Base-by-base conservation (phyloP, 768 basidiomycete genomes). In the Podaxis pistillaris region DNA sequence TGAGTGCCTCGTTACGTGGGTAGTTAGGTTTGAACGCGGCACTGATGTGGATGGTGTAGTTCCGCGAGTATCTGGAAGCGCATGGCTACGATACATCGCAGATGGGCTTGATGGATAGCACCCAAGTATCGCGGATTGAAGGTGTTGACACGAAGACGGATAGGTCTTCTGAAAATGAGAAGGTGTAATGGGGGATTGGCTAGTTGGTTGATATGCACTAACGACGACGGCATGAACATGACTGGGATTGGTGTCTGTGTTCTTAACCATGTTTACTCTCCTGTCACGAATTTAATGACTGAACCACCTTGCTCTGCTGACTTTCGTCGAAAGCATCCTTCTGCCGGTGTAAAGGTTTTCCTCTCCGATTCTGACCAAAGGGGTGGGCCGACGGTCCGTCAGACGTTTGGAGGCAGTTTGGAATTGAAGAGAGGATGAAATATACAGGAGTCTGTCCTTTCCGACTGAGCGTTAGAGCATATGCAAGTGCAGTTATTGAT, bases 11-110 rank as follows among this genome's bases (percentile, higher is more conserved):
- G 22, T 11, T 40, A 22, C 4, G 11, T 38, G n/a, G 58, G 44
- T 49, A 19, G n/a, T 19, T 24, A 15, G 36, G 12, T 13, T 49
- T 15, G 51, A n/a, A 46, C 44, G 15, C n/a, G 28, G 58, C 15
- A 61, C 56, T 65, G 38, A 56, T 55, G 30, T 28, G 37, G 53
- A 8, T 30, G 52, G n/a, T 46, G 1, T 67, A 89, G 83, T 96
- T 96, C 86, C 90, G 91, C 59, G 82, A 81, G 66, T 96, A 96
- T 72, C 82, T 97, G 59, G 87, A 86, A 68, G 81, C 75, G 8
- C 73, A 94, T 69, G 93, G 93, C 8, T 96, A 86, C 69, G 93
- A 96, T 71, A 89, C 87, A 37, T 79, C 83, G 7, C 76, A 75
- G 53, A 90, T 94, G 90, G 93, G 92, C 59, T 73, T 86, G 13